Conservation (phyloP, 2,329 filamentous ascomycete genomes). For the Colletotrichum navitas region DNA sequence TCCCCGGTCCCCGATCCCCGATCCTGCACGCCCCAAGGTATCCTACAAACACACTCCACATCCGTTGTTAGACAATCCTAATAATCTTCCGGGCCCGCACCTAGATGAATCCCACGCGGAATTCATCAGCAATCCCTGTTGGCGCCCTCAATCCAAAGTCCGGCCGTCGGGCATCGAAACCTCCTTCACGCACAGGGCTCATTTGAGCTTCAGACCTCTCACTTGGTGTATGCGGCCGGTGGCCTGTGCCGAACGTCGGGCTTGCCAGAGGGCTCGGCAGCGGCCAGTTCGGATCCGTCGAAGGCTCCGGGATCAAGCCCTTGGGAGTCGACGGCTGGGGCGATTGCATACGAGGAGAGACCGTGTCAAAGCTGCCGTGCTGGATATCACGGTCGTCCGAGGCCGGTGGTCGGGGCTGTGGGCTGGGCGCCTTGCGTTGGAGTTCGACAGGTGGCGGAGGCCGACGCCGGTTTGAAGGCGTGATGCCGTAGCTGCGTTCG, state of each 20-base stretch:
- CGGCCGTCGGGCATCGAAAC: slow-evolving; percentile 23
- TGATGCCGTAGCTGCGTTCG: slow-evolving; percentile 40
- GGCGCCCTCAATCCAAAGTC: slow-evolving; percentile 42
- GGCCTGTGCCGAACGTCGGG: slow-evolving; percentile 34
- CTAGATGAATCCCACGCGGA: slow-evolving; percentile 41
- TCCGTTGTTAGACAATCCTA: neutral
- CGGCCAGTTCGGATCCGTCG: slow-evolving; percentile 35
- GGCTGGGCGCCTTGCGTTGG: slow-evolving; percentile 37
- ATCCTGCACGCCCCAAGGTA: slow-evolving; percentile 14
- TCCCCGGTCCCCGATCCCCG: neutral
- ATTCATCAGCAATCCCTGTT: slow-evolving; percentile 43
- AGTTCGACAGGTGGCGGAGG: slow-evolving; percentile 36
- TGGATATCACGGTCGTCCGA: slow-evolving; percentile 33
- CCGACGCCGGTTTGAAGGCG: slow-evolving; percentile 38
- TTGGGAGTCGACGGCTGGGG: slow-evolving; percentile 29
- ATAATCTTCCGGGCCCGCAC: neutral
- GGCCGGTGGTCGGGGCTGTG: slow-evolving; percentile 13
- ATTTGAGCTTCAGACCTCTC: slow-evolving; percentile 28
- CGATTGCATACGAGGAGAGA: slow-evolving; percentile 33
- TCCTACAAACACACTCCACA: neutral
- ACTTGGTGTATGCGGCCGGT: slow-evolving; percentile 31
- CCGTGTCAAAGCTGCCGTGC: slow-evolving; percentile 30
- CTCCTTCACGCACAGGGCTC: slow-evolving; percentile 23
- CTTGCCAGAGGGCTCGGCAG: slow-evolving; percentile 38
- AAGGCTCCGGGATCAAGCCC: slow-evolving; percentile 19